These are phyloP conservation scores for Cenchrus fungigraminus DNA, from an alignment of 176 grass and related monocot genomes.

Conservation along the genomic window DNA sequence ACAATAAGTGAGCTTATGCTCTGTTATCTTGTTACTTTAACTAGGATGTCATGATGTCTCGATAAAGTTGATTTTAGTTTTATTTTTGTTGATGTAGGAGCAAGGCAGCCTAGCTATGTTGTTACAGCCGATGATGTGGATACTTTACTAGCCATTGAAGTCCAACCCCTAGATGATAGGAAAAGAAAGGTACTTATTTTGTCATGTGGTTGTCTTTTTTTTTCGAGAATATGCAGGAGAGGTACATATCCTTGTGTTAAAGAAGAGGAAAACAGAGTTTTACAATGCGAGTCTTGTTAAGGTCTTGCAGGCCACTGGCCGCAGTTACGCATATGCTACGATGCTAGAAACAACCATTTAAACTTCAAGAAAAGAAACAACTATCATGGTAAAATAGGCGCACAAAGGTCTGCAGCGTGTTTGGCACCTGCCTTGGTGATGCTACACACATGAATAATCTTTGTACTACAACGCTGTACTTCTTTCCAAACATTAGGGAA, in stretches of 20 bases:
- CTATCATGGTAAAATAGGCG: too few relatives aligned
- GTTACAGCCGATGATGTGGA: constrained; percentile 97
- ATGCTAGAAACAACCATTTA: background rate
- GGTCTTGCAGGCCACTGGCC: background rate
- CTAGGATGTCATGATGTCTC: constrained; percentile 32
- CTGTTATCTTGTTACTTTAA: constrained; percentile 27
- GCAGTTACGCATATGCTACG: background rate
- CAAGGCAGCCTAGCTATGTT: constrained; percentile 83
- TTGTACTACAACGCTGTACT: constrained; percentile 16
- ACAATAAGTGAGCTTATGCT: constrained; percentile 21
- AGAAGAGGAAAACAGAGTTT: background rate
- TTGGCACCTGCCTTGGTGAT: background rate
- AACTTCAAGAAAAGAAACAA: background rate
- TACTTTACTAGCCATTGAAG: constrained; percentile 83
- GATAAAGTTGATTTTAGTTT: constrained; percentile 25
- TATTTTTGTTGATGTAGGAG: constrained; percentile 57
- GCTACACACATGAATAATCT: background rate
- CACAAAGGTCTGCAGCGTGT: background rate
- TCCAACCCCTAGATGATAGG: constrained; percentile 93
- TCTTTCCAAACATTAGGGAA: background rate
- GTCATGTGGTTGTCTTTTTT: background rate
- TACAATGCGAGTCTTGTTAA: background rate
- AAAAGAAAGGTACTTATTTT: constrained; percentile 76
- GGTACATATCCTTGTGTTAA: background rate
- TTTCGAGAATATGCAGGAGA: background rate